Percentiles rank a stretch among this genome's conserved stretches.
These are phyloP conservation scores for Lasiodiplodia citricola DNA, from an alignment of 2,329 filamentous ascomycete species.

Conservation along the genomic window DNA sequence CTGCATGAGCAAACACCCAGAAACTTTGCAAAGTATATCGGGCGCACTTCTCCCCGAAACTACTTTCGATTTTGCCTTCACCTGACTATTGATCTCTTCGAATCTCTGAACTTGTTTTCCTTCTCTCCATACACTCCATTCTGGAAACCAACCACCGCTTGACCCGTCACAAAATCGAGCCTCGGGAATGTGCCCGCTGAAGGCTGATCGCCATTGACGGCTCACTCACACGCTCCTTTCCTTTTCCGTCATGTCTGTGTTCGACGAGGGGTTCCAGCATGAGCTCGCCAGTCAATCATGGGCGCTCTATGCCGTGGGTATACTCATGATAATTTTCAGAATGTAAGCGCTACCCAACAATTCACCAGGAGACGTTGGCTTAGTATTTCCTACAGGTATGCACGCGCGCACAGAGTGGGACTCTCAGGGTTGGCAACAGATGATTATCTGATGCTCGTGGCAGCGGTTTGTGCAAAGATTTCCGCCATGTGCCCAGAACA, in stretches of 20 bases:
- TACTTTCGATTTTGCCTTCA: background rate
- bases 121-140: background rate
- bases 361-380: background rate
- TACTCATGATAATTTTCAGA: conserved; percentile 36
- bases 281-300: conserved; percentile 34
- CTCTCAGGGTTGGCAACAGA: conserved; percentile 28
- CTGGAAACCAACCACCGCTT: background rate
- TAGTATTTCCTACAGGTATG: conserved; percentile 15
- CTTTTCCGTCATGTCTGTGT: conserved; percentile 6
- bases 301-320: conserved; percentile 38
- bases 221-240: background rate
- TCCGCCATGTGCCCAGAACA: no score
- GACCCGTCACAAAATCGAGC: background rate
- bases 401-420: conserved; percentile 37
- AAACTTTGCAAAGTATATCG: background rate
- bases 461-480: background rate
- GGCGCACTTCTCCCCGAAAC: conserved; percentile 5
- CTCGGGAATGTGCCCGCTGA: conserved; percentile 5
- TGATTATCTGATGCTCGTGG: conserved; percentile 40
- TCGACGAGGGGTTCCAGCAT: conserved; percentile 9
- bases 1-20: background rate
- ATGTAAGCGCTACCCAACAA: conserved; percentile 29
- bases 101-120: background rate
- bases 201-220: conserved; percentile 13
- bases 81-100: background rate